Percentiles rank a stretch among this genome's conserved stretches.
Evolutionary conservation across 2,329 filamentous ascomycete genomes (phyloP).

Genomic region (Xylariales sp.): DNA sequence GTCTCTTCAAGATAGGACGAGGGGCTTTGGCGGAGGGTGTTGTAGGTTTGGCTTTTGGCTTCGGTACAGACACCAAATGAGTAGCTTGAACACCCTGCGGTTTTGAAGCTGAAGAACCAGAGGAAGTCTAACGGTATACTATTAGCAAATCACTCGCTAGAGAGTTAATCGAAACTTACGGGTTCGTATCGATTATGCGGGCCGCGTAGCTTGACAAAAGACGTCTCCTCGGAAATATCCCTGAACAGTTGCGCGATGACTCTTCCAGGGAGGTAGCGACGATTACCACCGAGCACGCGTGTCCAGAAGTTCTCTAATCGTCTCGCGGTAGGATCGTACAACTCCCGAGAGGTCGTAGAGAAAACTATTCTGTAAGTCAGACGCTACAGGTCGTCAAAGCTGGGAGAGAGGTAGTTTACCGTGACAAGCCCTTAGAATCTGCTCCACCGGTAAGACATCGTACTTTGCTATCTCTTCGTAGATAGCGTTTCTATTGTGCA

Average conservation of each 20-base stretch:
- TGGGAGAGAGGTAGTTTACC: conserved; percentile 54
- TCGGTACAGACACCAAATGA: conserved; percentile 35
- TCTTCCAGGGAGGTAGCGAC: conserved; percentile 63
- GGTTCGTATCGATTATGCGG: conserved; percentile 66
- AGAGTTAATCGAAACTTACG: conserved; percentile 53
- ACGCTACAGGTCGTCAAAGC: conserved; percentile 4
- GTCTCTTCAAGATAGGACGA: conserved; percentile 71
- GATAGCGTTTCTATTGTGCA: conserved; percentile 64
- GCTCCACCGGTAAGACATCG: conserved; percentile 61
- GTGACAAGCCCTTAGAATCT: conserved; percentile 68
- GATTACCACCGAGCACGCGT: conserved; percentile 72
- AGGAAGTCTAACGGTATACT: conserved; percentile 41
- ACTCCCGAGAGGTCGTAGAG: conserved; percentile 67
- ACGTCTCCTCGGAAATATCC: conserved; percentile 68
- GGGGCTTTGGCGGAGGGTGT: conserved; percentile 61
- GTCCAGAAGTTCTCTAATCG: conserved; percentile 75
- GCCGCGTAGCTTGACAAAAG: conserved; percentile 66
- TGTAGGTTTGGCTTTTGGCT: conserved; percentile 44
- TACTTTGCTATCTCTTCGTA: conserved; percentile 67
- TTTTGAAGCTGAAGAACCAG: conserved; percentile 38
- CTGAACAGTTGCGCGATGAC: conserved; percentile 67
- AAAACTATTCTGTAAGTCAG: conserved; percentile 60
- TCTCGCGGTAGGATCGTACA: conserved; percentile 71
- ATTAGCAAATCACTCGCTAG: conserved; percentile 34
- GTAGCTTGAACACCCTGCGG: conserved; percentile 29